Conservation (phyloP, 1,284 basidiomycete genomes). For the Ceratobasidium theobromae region DNA sequence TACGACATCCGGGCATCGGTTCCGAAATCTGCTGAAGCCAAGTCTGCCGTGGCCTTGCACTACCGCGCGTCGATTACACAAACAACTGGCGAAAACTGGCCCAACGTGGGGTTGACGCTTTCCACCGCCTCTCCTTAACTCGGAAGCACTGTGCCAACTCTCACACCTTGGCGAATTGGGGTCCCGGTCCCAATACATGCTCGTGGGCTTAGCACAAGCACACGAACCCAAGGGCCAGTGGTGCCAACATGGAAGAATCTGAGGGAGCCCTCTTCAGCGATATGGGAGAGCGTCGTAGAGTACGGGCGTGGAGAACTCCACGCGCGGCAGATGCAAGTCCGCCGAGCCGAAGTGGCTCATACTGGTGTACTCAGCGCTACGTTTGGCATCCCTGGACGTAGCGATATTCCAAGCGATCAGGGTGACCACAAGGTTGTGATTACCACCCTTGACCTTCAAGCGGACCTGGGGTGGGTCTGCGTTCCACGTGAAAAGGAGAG, state of each 20-base stretch:
- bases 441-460: conserved; percentile 49
- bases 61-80: conserved; percentile 40
- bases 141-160: conserved; percentile 35
- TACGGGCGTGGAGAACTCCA: neutral
- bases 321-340: neutral
- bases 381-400: too few relatives aligned
- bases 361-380: too few relatives aligned
- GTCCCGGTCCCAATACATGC: conserved; percentile 1
- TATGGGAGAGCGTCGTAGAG: too few relatives aligned
- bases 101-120: conserved; percentile 36
- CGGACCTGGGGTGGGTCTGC: conserved; percentile 34
- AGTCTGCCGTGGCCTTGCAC: conserved; percentile 35
- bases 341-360: too few relatives aligned
- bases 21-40: neutral
- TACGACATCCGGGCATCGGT: too few relatives aligned
- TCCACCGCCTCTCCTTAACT: conserved; percentile 37
- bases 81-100: conserved; percentile 38
- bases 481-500: conserved; percentile 33
- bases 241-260: too few relatives aligned
- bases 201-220: too few relatives aligned
- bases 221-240: too few relatives aligned
- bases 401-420: too few relatives aligned
- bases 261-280: too few relatives aligned
- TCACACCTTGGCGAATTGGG: conserved; percentile 33
- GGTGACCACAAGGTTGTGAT: conserved; percentile 58